These are phyloP conservation scores for Phylloporus rhodoxanthus DNA, from an alignment of 768 basidiomycete species.

Conservation along the genomic window DNA sequence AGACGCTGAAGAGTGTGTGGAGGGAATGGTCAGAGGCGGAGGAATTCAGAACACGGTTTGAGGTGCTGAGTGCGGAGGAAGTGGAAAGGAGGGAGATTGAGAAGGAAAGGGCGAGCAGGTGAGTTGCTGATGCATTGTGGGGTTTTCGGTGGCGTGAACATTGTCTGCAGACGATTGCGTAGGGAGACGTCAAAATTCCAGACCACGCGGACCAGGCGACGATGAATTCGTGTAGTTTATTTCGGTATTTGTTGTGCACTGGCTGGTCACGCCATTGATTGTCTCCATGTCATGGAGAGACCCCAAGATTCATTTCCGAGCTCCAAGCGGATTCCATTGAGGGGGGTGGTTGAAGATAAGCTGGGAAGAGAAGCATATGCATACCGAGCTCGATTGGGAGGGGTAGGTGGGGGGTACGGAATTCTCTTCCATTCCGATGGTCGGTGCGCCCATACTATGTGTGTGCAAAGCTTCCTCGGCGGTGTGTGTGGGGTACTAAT, in stretches of 20 bases:
- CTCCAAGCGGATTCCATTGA: constrained; percentile 3
- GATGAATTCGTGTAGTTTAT: too few species aligned
- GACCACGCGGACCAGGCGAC: constrained; percentile 38
- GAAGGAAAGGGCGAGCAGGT: constrained; percentile 74
- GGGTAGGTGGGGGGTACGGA: constrained; percentile 12
- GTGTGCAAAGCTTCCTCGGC: too few species aligned
- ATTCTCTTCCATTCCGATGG: constrained; percentile 16
- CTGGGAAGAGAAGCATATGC: constrained; percentile 14
- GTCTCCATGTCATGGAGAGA: too few species aligned
- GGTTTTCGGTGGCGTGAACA: not conserved
- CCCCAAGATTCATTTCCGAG: constrained; percentile 17
- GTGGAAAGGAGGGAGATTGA: constrained; percentile 86
- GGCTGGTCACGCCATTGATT: too few species aligned
- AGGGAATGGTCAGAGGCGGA: constrained; percentile 91
- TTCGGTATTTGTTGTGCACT: too few species aligned
- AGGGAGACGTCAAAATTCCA: constrained; percentile 66
- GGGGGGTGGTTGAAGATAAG: constrained; percentile 24
- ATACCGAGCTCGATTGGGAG: not conserved
- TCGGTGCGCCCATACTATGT: not conserved
- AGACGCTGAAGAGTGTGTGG: constrained; percentile 83
- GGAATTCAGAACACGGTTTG: constrained; percentile 83
- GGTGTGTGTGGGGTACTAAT: too few species aligned
- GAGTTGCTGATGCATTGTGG: constrained; percentile 19
- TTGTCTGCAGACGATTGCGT: constrained; percentile 45
- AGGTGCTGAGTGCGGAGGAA: constrained; percentile 85